Percentiles rank a stretch among this genome's conserved stretches.
phyloP scores from a whole-genome alignment of 495 filamentous ascomycete genomes.

The Penicilliopsis zonata region DNA sequence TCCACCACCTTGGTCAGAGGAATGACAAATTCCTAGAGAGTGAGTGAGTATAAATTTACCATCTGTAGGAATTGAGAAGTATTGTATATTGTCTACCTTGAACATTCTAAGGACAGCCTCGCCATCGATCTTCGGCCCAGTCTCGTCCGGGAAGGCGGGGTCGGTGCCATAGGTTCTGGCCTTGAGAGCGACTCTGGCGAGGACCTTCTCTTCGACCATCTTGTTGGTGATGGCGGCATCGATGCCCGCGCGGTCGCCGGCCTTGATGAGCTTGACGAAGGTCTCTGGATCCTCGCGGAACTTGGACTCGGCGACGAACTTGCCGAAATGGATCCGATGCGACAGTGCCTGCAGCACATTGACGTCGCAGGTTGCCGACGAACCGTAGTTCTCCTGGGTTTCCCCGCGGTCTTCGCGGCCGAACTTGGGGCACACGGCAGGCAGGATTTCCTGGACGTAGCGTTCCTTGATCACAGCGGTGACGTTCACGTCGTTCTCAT shows the following conservation, averaged over 20 bases:
- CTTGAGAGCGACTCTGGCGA: conserved; percentile 80
- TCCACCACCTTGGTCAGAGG: conserved; percentile 95
- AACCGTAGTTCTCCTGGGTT: conserved; percentile 89
- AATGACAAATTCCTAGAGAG: conserved; percentile 70
- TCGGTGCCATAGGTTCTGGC: conserved; percentile 92
- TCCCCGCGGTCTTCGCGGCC: conserved; percentile 70
- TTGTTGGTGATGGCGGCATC: conserved; percentile 83
- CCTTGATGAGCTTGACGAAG: conserved; percentile 71
- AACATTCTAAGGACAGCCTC: conserved; percentile 94
- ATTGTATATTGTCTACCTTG: conserved; percentile 39
- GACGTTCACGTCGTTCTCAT: conserved; percentile 84
- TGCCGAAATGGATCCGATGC: conserved; percentile 91
- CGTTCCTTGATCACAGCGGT: conserved; percentile 76
- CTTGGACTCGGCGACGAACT: conserved; percentile 98
- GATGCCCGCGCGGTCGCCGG: conserved; percentile 66
- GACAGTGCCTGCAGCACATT: conserved; percentile 83
- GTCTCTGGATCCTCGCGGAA: conserved; percentile 71
- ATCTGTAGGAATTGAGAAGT: not conserved
- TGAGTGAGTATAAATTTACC: conserved; percentile 10
- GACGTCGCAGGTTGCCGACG: conserved; percentile 83
- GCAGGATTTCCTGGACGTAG: conserved; percentile 76
- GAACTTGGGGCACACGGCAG: conserved; percentile 62
- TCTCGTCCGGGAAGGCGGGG: conserved; percentile 51
- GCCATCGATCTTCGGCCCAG: conserved; percentile 68
- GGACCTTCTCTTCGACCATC: conserved; percentile 81